phyloP scores from a whole-genome alignment of 2,329 filamentous ascomycete species.

The Xylariaceae sp. region DNA sequence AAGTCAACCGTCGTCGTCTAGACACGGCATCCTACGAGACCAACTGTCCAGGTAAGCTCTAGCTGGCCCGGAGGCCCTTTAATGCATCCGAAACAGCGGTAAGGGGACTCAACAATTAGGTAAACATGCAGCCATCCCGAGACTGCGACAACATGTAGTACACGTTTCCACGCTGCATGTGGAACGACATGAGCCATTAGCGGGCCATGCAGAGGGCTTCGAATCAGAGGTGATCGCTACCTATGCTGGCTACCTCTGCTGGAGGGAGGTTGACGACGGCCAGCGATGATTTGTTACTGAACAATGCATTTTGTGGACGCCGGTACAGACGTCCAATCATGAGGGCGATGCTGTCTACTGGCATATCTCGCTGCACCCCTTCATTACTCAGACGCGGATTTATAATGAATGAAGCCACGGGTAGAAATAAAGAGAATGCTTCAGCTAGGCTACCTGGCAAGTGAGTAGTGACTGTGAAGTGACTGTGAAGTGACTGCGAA shows the following conservation, averaged over 20 bases:
- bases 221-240: neutral
- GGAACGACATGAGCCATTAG: conserved; percentile 1
- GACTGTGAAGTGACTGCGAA: too few relatives aligned
- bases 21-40: neutral
- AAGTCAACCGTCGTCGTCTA: neutral
- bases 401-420: neutral
- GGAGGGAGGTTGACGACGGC: neutral
- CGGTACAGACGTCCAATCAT: neutral
- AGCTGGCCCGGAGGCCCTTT: neutral
- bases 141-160: neutral
- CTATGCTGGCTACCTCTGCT: neutral
- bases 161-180: neutral
- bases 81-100: conserved; percentile 8
- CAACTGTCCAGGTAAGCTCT: neutral
- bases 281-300: conserved; percentile 5
- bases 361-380: neutral
- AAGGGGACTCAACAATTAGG: conserved; percentile 5
- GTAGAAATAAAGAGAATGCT: neutral
- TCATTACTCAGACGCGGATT: neutral
- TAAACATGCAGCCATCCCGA: neutral
- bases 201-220: neutral
- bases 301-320: neutral
- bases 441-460: too few relatives aligned
- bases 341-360: neutral
- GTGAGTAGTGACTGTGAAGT: too few relatives aligned